Evolutionary conservation across 805 yeast genomes (phyloP).

Genomic region (Metschnikowia kofuensis): DNA sequence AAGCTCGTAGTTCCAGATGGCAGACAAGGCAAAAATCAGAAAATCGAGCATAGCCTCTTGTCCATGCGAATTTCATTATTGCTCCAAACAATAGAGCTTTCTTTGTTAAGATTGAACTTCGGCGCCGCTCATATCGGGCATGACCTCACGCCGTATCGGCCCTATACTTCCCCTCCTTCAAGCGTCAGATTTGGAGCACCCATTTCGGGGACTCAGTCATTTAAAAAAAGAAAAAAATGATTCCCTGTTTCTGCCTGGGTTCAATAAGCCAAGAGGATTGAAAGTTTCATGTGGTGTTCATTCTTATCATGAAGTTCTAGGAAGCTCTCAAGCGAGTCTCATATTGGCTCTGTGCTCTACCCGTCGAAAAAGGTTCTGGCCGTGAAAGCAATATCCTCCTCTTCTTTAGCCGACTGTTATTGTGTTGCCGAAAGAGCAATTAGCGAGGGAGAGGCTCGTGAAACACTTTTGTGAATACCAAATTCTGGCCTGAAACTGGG

Average conservation of each 20-base stretch:
- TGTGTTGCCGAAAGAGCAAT: neutral
- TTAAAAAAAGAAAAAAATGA: too few species aligned
- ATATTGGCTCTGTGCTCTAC: too few species aligned
- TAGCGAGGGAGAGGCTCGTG: neutral
- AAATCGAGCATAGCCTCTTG: neutral
- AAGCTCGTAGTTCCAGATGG: neutral
- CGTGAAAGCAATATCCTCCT: too few species aligned
- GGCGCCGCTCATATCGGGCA: conserved; percentile 7
- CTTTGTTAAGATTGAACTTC: conserved; percentile 1
- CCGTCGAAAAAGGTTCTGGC: too few species aligned
- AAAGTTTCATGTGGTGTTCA: too few species aligned
- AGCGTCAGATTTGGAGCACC: neutral
- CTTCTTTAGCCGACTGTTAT: neutral
- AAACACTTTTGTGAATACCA: too few species aligned
- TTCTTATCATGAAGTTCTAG: too few species aligned
- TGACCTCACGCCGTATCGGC: neutral
- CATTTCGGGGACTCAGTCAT: too few species aligned
- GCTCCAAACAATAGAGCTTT: conserved; percentile 2
- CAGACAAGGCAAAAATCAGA: neutral
- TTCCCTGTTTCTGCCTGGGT: too few species aligned
- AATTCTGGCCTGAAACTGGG: too few species aligned
- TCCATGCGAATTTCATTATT: neutral
- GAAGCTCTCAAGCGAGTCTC: too few species aligned
- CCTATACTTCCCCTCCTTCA: neutral
- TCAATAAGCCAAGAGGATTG: too few species aligned